Percentiles rank a stretch among this genome's conserved stretches.
phyloP scores from a whole-genome alignment of 2,329 filamentous ascomycete genomes.

The Aspergillus luchuensis region DNA sequence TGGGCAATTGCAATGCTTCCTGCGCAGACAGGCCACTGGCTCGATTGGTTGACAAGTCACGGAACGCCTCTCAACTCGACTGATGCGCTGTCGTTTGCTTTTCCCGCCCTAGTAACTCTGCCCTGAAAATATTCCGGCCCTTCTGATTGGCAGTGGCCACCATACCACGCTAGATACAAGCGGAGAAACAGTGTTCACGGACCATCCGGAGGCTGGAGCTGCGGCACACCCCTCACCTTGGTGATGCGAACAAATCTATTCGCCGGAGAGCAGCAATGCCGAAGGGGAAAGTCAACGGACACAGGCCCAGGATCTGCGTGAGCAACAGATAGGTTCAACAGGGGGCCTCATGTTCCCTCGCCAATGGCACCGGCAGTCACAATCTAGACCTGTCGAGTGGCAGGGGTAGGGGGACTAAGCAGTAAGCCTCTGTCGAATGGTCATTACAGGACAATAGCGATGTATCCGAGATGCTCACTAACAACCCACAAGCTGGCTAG shows the following conservation, averaged over 20 bases:
- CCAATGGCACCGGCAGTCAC: slow-evolving; percentile 4
- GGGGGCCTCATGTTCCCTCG: neutral
- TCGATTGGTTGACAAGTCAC: neutral
- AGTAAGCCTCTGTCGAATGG: slow-evolving; percentile 6
- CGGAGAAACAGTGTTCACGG: neutral
- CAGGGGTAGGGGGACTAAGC: neutral
- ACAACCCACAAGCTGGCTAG: slow-evolving; percentile 11
- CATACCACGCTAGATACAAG: neutral
- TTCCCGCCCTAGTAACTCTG: neutral
- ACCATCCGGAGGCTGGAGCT: neutral
- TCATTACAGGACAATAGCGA: neutral
- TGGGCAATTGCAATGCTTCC: neutral
- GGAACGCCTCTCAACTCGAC: neutral
- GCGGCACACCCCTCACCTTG: neutral
- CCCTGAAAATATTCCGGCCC: neutral
- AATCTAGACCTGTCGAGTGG: slow-evolving; percentile 6
- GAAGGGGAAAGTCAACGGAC: neutral
- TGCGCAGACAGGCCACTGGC: neutral
- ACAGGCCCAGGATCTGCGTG: neutral
- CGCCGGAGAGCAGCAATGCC: neutral
- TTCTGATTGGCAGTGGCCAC: slow-evolving; percentile 1
- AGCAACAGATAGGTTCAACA: neutral
- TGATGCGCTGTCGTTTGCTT: neutral
- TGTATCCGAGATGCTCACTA: slow-evolving; percentile 9
- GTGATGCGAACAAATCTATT: neutral